A percentile compares a stretch with the other conserved stretches of the same genome.
Conservation (phyloP, 1,139 yeast species). For the Magnusiomyces fungicola region DNA sequence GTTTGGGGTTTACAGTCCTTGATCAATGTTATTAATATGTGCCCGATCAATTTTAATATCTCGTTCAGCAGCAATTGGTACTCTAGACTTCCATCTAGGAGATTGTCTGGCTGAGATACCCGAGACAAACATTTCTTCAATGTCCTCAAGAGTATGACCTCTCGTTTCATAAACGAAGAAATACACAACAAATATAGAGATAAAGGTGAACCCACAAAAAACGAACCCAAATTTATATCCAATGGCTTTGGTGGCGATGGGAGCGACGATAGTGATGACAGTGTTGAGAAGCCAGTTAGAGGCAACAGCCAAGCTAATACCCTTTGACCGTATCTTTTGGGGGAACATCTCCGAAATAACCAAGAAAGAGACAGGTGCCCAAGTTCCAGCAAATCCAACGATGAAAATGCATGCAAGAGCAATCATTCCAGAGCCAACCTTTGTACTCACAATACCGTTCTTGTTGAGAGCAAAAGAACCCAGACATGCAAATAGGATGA, state of each 20-base stretch:
- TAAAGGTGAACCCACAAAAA: slow-evolving; percentile 55
- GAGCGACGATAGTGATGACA: slow-evolving; percentile 67
- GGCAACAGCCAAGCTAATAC: slow-evolving; percentile 45
- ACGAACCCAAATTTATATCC: slow-evolving; percentile 32
- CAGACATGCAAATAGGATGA: slow-evolving; percentile 58
- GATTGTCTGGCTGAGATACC: slow-evolving; percentile 31
- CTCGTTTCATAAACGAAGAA: slow-evolving; percentile 67
- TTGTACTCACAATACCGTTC: slow-evolving; percentile 14
- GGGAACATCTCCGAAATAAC: slow-evolving; percentile 76
- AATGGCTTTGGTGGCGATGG: slow-evolving; percentile 53
- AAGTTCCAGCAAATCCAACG: slow-evolving; percentile 75
- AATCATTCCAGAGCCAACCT: slow-evolving; percentile 71
- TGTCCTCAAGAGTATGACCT: slow-evolving; percentile 68
- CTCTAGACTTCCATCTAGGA: neutral
- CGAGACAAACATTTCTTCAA: slow-evolving; percentile 46
- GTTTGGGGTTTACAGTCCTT: too few species aligned
- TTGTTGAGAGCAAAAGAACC: slow-evolving; percentile 39
- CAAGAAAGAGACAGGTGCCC: slow-evolving; percentile 83
- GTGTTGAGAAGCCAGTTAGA: slow-evolving; percentile 31
- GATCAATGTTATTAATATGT: too few species aligned
- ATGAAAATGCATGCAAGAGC: slow-evolving; percentile 72
- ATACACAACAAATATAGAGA: slow-evolving; percentile 54
- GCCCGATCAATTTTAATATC: too few species aligned
- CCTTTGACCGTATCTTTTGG: slow-evolving; percentile 69
- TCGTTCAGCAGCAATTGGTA: too few species aligned